Evolutionary conservation across 257 asterid species (phyloP), one percentile per base, ranked within the genome.

Genomic region (Cynanchum wilfordii): DNA sequence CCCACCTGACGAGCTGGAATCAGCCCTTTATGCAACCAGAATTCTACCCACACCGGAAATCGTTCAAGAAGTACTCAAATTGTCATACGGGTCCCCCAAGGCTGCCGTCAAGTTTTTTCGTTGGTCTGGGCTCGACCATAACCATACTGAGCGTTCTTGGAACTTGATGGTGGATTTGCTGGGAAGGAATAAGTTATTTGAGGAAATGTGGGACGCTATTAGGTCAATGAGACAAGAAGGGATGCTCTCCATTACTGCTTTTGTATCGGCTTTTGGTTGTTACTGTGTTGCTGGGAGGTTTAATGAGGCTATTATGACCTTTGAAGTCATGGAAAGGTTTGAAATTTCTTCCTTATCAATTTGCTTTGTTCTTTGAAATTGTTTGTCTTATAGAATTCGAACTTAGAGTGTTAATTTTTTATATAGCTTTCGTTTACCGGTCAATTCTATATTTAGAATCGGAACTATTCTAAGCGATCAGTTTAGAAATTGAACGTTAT

Each of bases 161-260:
- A 88, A 81, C 64, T 76, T 89, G 50, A 87, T 89, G 90, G 90
- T 89, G 71, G 94, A 90, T 73, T 74, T 90, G 80, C 78, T 90
- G 45, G 96, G 96, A 72, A 88, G 85, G 88, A 90, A 88, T 69
- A 50, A 83, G 59, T 76, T 86, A 44, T 90, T 90, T 74, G 96
- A 85, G 71, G 84, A 85, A 4, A 90, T 90, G 94, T 90, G 96
- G 96, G 96, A 88, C 73, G 94, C 94, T 6, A 79, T 90, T 78
- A 81, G 88, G 80, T 85, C 94, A 10, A 88, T 90, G 96, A 88
- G 77, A 83, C 75, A 81, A 68, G 92, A 86, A 81, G 88, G 87
- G 9, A 65, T 84, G 72, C 90, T 90, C 59, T 75, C 92, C 4
- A 63, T 90, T 54, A 78, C 86, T 47, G 83, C 94, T 12, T 90